Evolutionary conservation across 1,139 yeast genomes (phyloP).

Genomic region (Saccharomyces hybrid): DNA sequence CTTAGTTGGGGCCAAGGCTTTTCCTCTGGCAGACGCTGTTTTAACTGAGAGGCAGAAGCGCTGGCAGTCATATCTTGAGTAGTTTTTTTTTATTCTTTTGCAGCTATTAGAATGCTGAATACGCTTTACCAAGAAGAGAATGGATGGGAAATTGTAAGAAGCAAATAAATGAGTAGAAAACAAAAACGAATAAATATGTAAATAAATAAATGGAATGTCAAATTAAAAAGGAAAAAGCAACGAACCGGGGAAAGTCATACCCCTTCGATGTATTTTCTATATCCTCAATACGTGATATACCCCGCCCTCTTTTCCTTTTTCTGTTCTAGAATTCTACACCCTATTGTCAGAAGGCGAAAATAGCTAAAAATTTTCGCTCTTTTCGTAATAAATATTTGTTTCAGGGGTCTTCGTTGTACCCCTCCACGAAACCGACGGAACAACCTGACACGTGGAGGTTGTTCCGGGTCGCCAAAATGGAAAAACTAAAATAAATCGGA

Average conservation of each 20-base stretch:
- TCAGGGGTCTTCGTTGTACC: not conserved
- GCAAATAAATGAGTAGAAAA: not conserved
- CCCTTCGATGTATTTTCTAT: not conserved
- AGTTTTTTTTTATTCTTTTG: not conserved
- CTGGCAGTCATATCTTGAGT: not conserved
- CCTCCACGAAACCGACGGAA: not conserved
- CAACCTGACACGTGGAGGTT: not conserved
- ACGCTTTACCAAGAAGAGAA: no score
- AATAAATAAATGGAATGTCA: not conserved
- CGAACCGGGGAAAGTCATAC: not conserved
- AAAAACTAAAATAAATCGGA: not conserved
- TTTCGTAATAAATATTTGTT: not conserved
- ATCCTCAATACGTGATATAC: not conserved
- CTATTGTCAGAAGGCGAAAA: not conserved
- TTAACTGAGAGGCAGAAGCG: not conserved
- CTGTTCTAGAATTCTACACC: not conserved
- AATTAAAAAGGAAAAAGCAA: not conserved
- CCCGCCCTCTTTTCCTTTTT: not conserved
- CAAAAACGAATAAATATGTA: not conserved
- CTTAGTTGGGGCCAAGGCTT: slow-evolving; percentile 8
- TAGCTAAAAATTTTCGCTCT: not conserved
- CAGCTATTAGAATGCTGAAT: not conserved
- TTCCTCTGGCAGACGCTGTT: not conserved
- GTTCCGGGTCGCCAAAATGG: not conserved
- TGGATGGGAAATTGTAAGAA: not conserved